Conservation (phyloP, 306 rosid genomes). For the Prunus padus region DNA sequence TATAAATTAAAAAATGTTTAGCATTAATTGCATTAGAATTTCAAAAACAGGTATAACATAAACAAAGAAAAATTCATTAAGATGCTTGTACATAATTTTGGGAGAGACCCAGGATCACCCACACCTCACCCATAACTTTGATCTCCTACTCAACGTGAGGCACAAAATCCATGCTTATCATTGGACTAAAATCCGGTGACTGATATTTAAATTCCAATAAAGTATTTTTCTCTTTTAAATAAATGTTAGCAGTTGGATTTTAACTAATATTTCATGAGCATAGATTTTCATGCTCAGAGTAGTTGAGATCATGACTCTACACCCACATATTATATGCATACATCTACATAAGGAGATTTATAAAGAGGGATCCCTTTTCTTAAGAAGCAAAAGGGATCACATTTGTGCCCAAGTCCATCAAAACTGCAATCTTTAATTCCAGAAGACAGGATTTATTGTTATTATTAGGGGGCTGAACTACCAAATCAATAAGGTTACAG, state of each 20-base stretch:
- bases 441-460: slow-evolving; percentile 2
- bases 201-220: background rate
- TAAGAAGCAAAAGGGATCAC: background rate
- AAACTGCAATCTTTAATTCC: slow-evolving; percentile 13
- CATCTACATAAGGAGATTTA: background rate
- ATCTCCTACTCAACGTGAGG: background rate
- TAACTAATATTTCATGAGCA: background rate
- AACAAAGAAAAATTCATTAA: background rate
- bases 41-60: background rate
- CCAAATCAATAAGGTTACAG: slow-evolving; percentile 13
- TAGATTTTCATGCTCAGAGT: background rate
- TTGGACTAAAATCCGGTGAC: background rate
- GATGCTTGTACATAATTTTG: background rate
- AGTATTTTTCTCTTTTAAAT: background rate
- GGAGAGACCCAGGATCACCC: background rate
- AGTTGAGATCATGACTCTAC: background rate
- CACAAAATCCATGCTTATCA: background rate
- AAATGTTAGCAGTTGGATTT: background rate
- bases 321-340: background rate
- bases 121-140: background rate
- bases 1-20: background rate
- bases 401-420: background rate
- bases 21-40: background rate
- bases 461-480: slow-evolving; percentile 13
- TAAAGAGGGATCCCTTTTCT: background rate